Evolutionary conservation across 495 filamentous ascomycete species (phyloP).

Genomic region (Talaromyces wortmannii): DNA sequence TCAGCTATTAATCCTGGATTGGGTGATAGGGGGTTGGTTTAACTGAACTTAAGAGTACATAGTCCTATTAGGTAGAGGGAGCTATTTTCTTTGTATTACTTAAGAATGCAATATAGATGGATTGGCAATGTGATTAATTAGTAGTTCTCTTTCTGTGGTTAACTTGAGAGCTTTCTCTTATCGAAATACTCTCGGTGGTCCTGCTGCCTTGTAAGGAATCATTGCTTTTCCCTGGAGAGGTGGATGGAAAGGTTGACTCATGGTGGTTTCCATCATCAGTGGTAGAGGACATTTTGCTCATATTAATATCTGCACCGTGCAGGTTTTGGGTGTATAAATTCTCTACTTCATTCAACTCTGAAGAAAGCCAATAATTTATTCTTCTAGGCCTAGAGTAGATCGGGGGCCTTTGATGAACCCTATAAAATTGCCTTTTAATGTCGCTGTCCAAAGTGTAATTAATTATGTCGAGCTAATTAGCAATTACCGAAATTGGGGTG

Average conservation of each 20-base stretch:
- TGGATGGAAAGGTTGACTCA: neutral
- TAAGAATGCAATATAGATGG: too few relatives aligned
- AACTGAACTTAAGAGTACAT: too few relatives aligned
- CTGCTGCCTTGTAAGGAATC: neutral
- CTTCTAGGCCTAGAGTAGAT: too few relatives aligned
- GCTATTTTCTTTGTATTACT: too few relatives aligned
- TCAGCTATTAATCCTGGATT: too few relatives aligned
- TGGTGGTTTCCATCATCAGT: neutral
- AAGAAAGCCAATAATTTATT: too few relatives aligned
- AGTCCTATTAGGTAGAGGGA: too few relatives aligned
- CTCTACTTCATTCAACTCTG: neutral
- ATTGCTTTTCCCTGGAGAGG: neutral
- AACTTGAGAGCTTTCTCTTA: too few relatives aligned
- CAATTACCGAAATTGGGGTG: neutral
- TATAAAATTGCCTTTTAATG: neutral
- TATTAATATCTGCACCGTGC: neutral
- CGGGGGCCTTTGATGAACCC: too few relatives aligned
- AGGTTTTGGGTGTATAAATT: neutral
- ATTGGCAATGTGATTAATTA: too few relatives aligned
- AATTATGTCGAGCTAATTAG: neutral
- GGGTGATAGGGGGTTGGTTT: too few relatives aligned
- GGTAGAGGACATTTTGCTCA: neutral
- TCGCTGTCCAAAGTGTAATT: neutral
- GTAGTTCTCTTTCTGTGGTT: too few relatives aligned
- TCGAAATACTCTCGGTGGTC: neutral